A percentile compares a stretch with the other conserved stretches of the same genome.
Conservation (phyloP, 306 rosid species). For the Dryas octopetala region DNA sequence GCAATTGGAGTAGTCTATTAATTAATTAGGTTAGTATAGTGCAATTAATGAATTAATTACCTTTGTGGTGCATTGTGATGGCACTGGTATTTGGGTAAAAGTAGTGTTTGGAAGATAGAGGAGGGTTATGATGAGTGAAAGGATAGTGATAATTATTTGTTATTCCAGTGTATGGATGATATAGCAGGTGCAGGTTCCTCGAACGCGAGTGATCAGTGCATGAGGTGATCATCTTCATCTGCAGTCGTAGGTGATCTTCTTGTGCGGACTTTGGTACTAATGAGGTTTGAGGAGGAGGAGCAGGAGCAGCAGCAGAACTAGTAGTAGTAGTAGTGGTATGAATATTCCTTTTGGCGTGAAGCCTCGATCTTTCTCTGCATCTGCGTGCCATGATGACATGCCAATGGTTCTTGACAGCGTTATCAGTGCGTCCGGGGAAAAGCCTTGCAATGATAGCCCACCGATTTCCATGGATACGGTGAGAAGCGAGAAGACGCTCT, state of each 20-base stretch:
- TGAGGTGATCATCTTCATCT: slow-evolving; percentile 18
- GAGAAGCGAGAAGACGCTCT: slow-evolving; percentile 70
- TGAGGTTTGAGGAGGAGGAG: background rate
- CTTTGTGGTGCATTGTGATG: slow-evolving; percentile 9
- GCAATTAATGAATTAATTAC: background rate
- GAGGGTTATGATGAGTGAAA: slow-evolving; percentile 12
- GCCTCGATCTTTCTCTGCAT: slow-evolving; percentile 58
- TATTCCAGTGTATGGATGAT: background rate
- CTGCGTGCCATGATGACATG: slow-evolving; percentile 92
- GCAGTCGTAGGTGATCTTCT: background rate
- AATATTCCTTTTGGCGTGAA: slow-evolving; percentile 42
- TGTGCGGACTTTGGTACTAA: slow-evolving; percentile 22
- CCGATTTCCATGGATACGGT: slow-evolving; percentile 75
- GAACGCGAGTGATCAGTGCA: background rate
- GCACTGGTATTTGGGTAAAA: background rate
- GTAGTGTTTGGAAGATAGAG: background rate
- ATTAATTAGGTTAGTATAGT: background rate
- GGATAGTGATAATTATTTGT: background rate
- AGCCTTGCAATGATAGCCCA: slow-evolving; percentile 95
- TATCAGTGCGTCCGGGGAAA: slow-evolving; percentile 91
- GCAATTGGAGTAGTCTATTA: background rate
- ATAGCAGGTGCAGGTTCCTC: slow-evolving; percentile 7
- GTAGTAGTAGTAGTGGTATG: background rate
- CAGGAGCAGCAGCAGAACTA: background rate
- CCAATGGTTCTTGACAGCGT: slow-evolving; percentile 97